Evolutionary conservation across 2,329 filamentous ascomycete genomes (phyloP), one percentile per base, ranked within the genome.

Genomic region (Acephala macrosclerotiorum): DNA sequence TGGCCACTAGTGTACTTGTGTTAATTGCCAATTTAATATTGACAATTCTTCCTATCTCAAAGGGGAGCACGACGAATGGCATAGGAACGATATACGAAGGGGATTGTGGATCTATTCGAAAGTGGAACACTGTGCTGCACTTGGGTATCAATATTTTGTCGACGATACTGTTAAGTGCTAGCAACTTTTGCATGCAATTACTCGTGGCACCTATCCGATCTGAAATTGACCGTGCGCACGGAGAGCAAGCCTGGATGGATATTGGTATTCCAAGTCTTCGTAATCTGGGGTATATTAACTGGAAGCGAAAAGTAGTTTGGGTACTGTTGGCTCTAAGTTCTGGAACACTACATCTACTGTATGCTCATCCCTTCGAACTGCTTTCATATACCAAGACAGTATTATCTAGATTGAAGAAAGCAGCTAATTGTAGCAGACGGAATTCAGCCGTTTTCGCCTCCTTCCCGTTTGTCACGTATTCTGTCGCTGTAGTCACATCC

Each of bases 101-200:
- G 22, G 45, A 61, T 11, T 73, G 70, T 45, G 25, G 22, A 3
- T 68, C 38, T 12, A 66, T 69, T 2, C 58, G 60, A 25, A 55
- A 60, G 18, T 57, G 56, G 7, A 63, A 67, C 63, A 49, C 73
- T 0, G 67, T 69, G 42, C 66, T 82, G 0, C 66, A 68, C 42
- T 7, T 66, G 1, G 18, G 68, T 0, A 78, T 80, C 64, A 80
- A 80, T 59, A 63, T 75, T 8, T 61, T 80, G 4, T 74, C 73
- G 22, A 79, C 76, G 0, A 22, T 74, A 1, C 66, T 79, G 0
- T 68, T 80, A 1, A 68, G 67, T 7, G 74, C 75, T 0, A 75
- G 72, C 22, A 80, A 78, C 58, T 77, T 76, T 68, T 75, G 71
- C 66, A 79, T 79, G 77, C 78, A 80, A 68, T 73, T 71, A 45